phyloP scores from a whole-genome alignment of 108 stramenopile species.

The Cyclotella atomus region DNA sequence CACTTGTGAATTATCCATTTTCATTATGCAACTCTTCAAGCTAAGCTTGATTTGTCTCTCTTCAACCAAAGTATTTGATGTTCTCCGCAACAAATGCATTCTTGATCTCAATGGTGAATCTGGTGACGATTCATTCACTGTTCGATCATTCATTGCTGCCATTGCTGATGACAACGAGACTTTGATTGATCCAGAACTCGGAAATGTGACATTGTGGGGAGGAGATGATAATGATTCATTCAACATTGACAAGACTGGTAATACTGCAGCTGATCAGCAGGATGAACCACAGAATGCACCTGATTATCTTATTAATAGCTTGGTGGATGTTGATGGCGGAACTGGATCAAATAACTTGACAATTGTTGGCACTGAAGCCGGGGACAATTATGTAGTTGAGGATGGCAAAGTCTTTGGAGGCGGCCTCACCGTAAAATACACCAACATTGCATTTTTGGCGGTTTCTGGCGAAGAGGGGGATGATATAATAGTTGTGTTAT shows the following conservation, averaged over 20 bases:
- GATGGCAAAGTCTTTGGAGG: slow-evolving; percentile 41
- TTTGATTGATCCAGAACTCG: background rate
- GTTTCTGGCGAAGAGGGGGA: slow-evolving; percentile 43
- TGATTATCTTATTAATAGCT: background rate
- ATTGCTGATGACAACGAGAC: background rate
- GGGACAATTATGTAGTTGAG: slow-evolving; percentile 40
- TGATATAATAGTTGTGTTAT: slow-evolving; percentile 35
- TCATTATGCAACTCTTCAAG: too few relatives aligned
- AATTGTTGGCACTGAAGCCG: slow-evolving; percentile 41
- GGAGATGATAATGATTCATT: background rate
- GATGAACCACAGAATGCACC: background rate
- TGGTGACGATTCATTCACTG: slow-evolving; percentile 34
- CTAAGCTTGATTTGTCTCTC: background rate
- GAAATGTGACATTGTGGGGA: too few relatives aligned
- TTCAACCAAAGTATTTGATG: slow-evolving; percentile 26
- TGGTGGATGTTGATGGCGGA: slow-evolving; percentile 48
- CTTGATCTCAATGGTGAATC: slow-evolving; percentile 51
- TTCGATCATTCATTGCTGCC: slow-evolving; percentile 36
- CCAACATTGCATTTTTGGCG: slow-evolving; percentile 32
- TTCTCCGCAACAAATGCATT: slow-evolving; percentile 36
- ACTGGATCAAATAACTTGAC: slow-evolving; percentile 10
- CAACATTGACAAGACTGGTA: background rate
- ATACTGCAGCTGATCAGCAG: background rate
- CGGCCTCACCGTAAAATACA: slow-evolving; percentile 31
- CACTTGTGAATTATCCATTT: too few relatives aligned